These are phyloP conservation scores for Melampsora abietis-canadensis DNA, from an alignment of 1,284 basidiomycete genomes.

Conservation along the genomic window DNA sequence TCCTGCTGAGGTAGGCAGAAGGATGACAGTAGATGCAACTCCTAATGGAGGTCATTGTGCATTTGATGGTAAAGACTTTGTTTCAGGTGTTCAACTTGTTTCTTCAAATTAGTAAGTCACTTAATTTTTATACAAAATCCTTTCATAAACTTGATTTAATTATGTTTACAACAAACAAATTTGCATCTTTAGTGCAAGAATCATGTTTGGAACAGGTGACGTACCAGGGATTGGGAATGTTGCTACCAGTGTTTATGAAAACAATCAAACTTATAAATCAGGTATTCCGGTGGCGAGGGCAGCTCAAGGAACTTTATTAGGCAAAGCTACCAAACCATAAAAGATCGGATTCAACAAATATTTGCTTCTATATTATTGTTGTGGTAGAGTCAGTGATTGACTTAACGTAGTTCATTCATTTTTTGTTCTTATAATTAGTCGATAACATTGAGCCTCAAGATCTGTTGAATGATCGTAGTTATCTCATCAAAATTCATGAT, in stretches of 20 bases:
- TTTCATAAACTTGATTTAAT: not conserved
- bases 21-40: conserved; percentile 29
- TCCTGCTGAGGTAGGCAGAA: conserved; percentile 7
- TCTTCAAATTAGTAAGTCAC: conserved; percentile 34
- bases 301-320: not conserved
- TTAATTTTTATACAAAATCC: not conserved
- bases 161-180: not conserved
- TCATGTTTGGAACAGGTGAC: conserved; percentile 27
- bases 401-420: too few species aligned
- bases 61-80: conserved; percentile 30
- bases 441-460: too few species aligned
- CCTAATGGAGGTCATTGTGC: conserved; percentile 29
- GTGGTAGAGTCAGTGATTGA: too few species aligned
- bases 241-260: conserved; percentile 12
- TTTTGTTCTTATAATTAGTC: too few species aligned
- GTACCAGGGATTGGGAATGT: conserved; percentile 29
- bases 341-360: too few species aligned
- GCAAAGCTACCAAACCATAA: not conserved
- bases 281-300: conserved; percentile 14
- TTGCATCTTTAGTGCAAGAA: not conserved
- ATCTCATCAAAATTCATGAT: too few species aligned
- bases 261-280: conserved; percentile 21
- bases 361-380: too few species aligned
- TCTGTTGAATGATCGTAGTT: too few species aligned
- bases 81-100: conserved; percentile 33